Evolutionary conservation across 306 rosid genomes (phyloP).

Genomic region (Pachyrhizus erosus): DNA sequence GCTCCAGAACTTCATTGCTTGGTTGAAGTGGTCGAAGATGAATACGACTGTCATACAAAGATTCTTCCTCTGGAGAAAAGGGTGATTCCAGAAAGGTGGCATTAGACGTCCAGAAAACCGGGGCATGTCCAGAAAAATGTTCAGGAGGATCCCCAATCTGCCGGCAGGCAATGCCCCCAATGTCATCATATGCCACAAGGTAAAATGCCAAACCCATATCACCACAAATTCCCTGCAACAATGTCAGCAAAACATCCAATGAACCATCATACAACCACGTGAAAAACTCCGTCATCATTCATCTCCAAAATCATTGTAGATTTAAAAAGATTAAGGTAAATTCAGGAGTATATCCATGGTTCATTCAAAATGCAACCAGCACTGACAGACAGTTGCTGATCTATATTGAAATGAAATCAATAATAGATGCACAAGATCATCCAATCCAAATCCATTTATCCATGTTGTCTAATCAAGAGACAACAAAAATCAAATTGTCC

Average conservation of each 20-base stretch:
- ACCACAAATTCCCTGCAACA: slow-evolving; percentile 83
- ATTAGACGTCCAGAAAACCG: slow-evolving; percentile 76
- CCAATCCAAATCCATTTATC: slow-evolving; percentile 3
- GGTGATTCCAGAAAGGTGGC: slow-evolving; percentile 70
- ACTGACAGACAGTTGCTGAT: neutral
- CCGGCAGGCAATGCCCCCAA: slow-evolving; percentile 89
- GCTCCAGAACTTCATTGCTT: slow-evolving; percentile 51
- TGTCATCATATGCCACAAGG: slow-evolving; percentile 83
- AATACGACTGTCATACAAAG: slow-evolving; percentile 64
- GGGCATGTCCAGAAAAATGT: slow-evolving; percentile 49
- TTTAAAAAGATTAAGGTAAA: slow-evolving; percentile 34
- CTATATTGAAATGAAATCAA: slow-evolving; percentile 3
- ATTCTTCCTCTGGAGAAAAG: slow-evolving; percentile 71
- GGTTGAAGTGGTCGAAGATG: slow-evolving; percentile 68
- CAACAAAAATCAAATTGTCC: slow-evolving; percentile 29
- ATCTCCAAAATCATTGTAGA: slow-evolving; percentile 41
- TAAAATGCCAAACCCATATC: slow-evolving; percentile 81
- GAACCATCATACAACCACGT: slow-evolving; percentile 36
- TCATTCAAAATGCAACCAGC: slow-evolving; percentile 29
- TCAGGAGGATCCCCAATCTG: slow-evolving; percentile 68
- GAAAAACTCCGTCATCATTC: slow-evolving; percentile 42
- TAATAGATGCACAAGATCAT: neutral
- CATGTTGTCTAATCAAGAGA: neutral
- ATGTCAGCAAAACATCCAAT: slow-evolving; percentile 36
- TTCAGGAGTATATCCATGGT: neutral